phyloP scores from a whole-genome alignment of 106 monocot species.

The Dactylorhiza incarnata region DNA sequence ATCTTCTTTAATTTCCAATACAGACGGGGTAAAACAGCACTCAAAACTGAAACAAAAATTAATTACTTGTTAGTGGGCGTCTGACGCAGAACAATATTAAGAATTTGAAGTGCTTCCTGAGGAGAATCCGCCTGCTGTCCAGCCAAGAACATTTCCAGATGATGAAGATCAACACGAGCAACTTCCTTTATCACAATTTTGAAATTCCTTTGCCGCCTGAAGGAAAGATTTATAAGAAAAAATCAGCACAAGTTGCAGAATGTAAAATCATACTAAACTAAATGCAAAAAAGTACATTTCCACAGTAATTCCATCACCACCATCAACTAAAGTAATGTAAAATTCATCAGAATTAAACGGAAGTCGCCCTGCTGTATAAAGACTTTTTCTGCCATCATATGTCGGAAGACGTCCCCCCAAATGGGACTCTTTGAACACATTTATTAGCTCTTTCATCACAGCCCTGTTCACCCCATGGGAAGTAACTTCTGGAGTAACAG shows the following conservation, averaged over 20 bases:
- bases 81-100: constrained; percentile 48
- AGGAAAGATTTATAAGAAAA: neutral
- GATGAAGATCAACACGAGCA: constrained; percentile 27
- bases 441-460: constrained; percentile 73
- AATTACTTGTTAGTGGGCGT: constrained; percentile 20
- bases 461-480: constrained; percentile 78
- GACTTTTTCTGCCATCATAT: constrained; percentile 91
- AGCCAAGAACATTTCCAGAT: too few relatives aligned
- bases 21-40: neutral
- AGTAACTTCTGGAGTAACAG: constrained; percentile 72
- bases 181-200: constrained; percentile 37
- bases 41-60: neutral
- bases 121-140: constrained; percentile 37
- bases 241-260: neutral
- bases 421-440: constrained; percentile 39
- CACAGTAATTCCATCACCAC: constrained; percentile 42
- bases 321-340: constrained; percentile 60
- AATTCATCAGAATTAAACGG: constrained; percentile 70
- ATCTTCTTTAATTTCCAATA: neutral
- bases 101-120: constrained; percentile 43
- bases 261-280: neutral
- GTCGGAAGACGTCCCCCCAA: constrained; percentile 81
- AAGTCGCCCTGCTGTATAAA: constrained; percentile 83
- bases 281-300: constrained; percentile 23
- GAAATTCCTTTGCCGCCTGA: constrained; percentile 22